A percentile compares a stretch with the other conserved stretches of the same genome.
phyloP scores from a whole-genome alignment of 2,329 filamentous ascomycete genomes.

The Xylaria sp. region DNA sequence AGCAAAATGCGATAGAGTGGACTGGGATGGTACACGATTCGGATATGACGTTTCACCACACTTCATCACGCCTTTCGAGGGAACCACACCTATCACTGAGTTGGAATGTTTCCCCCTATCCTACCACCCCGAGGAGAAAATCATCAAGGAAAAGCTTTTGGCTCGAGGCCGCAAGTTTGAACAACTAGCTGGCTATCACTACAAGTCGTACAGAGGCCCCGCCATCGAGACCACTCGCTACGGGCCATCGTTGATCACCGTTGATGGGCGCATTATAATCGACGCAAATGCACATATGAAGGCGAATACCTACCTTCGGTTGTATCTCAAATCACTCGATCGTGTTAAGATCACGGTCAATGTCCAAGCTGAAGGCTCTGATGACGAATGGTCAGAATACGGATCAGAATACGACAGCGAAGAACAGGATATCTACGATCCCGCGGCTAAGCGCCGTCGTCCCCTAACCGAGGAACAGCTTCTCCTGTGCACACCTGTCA shows the following conservation, averaged over 20 bases:
- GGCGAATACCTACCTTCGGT: not conserved
- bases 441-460: slow-evolving; percentile 42
- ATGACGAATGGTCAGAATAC: slow-evolving; percentile 11
- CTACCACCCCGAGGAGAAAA: slow-evolving; percentile 41
- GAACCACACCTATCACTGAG: slow-evolving; percentile 43
- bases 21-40: slow-evolving; percentile 51
- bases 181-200: slow-evolving; percentile 49
- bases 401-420: slow-evolving; percentile 16
- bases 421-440: slow-evolving; percentile 25
- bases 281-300: slow-evolving; percentile 11
- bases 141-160: slow-evolving; percentile 43
- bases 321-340: slow-evolving; percentile 19
- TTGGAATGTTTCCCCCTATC: slow-evolving; percentile 49
- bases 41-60: slow-evolving; percentile 45
- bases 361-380: not conserved
- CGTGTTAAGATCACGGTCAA: not conserved
- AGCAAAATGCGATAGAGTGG: slow-evolving; percentile 38
- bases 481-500: slow-evolving; percentile 51
- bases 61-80: slow-evolving; percentile 45
- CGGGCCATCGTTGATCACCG: not conserved
- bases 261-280: slow-evolving; percentile 29
- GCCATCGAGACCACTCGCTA: slow-evolving; percentile 10
- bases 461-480: slow-evolving; percentile 51
- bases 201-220: slow-evolving; percentile 35
- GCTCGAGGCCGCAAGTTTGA: slow-evolving; percentile 51